phyloP scores from a whole-genome alignment of 2,329 filamentous ascomycete genomes.

The Dothideomycetes sp. region DNA sequence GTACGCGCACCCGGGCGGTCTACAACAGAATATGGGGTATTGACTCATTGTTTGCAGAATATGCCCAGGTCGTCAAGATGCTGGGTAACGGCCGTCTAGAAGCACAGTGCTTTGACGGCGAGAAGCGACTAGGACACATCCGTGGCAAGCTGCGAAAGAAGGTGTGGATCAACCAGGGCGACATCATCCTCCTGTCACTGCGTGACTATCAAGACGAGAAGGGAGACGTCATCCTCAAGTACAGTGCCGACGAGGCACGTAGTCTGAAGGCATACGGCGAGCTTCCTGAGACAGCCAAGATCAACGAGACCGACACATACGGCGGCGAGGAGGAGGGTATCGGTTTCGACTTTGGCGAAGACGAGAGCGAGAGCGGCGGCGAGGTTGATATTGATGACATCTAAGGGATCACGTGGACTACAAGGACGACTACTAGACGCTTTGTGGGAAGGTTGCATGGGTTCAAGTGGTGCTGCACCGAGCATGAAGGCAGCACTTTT shows the following conservation, averaged over 20 bases:
- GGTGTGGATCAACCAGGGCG: constrained; percentile 98
- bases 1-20: constrained; percentile 30
- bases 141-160: constrained; percentile 98
- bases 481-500: constrained; percentile 3
- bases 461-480: neutral
- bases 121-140: constrained; percentile 73
- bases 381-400: constrained; percentile 96
- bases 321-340: constrained; percentile 86
- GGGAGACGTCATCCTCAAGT: constrained; percentile 89
- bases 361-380: constrained; percentile 57
- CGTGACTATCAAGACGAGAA: constrained; percentile 93
- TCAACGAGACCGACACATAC: constrained; percentile 98
- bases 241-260: constrained; percentile 89
- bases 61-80: constrained; percentile 89
- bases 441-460: neutral
- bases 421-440: no score
- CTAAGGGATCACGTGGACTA: constrained; percentile 40
- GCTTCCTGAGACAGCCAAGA: constrained; percentile 94
- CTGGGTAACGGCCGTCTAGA: constrained; percentile 89
- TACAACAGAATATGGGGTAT: constrained; percentile 11
- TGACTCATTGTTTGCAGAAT: constrained; percentile 42
- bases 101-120: constrained; percentile 90
- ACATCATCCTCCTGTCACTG: constrained; percentile 81
- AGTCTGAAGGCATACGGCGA: constrained; percentile 95
- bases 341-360: constrained; percentile 98